Conservation (phyloP, 2,329 filamentous ascomycete species). For the Escovopsis sp. region DNA sequence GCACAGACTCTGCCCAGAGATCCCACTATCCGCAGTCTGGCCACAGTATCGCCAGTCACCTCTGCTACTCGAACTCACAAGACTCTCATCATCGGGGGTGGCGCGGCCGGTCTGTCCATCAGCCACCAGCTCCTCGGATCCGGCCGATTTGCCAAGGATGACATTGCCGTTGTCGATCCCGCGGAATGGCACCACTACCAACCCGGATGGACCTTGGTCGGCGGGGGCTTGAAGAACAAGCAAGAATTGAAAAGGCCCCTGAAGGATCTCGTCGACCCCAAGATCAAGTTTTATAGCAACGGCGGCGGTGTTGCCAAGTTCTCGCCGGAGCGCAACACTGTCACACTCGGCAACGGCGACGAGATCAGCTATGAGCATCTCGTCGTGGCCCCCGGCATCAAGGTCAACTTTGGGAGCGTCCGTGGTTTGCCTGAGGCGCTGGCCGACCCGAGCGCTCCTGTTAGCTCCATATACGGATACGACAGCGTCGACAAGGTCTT, state of each 20-base stretch:
- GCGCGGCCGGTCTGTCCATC: conserved; percentile 48
- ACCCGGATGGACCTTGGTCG: conserved; percentile 55
- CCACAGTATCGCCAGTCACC: conserved; percentile 16
- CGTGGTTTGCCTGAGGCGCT: conserved; percentile 43
- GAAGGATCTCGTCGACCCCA: conserved; percentile 37
- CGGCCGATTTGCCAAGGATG: conserved; percentile 39
- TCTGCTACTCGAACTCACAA: conserved; percentile 33
- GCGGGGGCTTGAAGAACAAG: conserved; percentile 49
- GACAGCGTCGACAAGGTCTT: conserved; percentile 40
- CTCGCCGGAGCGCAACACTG: conserved; percentile 37
- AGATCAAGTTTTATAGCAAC: conserved; percentile 44
- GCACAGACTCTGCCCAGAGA: background rate
- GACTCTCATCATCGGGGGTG: conserved; percentile 52
- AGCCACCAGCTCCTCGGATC: conserved; percentile 51
- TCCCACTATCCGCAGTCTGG: conserved; percentile 6
- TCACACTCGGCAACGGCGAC: conserved; percentile 41
- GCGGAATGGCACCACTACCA: conserved; percentile 52
- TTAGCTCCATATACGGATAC: conserved; percentile 45
- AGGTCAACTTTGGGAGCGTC: conserved; percentile 34
- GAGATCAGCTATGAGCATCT: conserved; percentile 48
- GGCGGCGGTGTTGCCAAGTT: conserved; percentile 32
- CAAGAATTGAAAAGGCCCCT: conserved; percentile 40
- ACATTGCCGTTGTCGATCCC: conserved; percentile 52
- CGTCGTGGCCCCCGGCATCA: conserved; percentile 45
- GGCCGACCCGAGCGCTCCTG: conserved; percentile 28